Percentiles rank a stretch among this genome's conserved stretches.
Conservation (phyloP, 768 basidiomycete species). For the Saitozyma podzolica region DNA sequence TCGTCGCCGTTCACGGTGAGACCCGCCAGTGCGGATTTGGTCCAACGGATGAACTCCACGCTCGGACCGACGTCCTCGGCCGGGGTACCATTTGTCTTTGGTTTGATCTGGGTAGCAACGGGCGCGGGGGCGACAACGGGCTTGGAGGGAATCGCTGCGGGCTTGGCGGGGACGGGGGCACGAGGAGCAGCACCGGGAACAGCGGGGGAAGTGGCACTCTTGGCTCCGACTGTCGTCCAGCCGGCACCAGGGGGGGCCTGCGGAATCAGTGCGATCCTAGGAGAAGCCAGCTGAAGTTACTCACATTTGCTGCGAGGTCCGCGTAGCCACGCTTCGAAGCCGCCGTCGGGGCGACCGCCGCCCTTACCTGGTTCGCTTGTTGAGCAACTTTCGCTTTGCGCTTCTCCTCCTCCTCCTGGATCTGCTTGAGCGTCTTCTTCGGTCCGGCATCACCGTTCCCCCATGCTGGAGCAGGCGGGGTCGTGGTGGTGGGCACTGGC, state of each 20-base stretch:
- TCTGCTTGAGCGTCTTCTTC: slow-evolving; percentile 98
- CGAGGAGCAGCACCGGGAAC: slow-evolving; percentile 32
- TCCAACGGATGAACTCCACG: slow-evolving; percentile 89
- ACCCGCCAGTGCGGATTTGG: slow-evolving; percentile 76
- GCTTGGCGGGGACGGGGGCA: slow-evolving; percentile 45
- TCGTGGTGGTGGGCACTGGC: slow-evolving; percentile 35
- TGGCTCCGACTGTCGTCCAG: slow-evolving; percentile 85
- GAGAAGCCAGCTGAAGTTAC: slow-evolving; percentile 13
- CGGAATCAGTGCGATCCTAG: slow-evolving; percentile 13
- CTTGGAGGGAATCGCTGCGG: slow-evolving; percentile 33
- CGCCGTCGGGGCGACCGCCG: slow-evolving; percentile 53
- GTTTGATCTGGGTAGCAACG: slow-evolving; percentile 12
- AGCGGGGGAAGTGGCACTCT: slow-evolving; percentile 29
- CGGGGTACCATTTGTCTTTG: slow-evolving; percentile 56
- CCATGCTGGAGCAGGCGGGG: slow-evolving; percentile 60
- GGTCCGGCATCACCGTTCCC: slow-evolving; percentile 59
- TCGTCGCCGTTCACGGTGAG: slow-evolving; percentile 84
- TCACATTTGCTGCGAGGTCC: slow-evolving; percentile 66
- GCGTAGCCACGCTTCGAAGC: slow-evolving; percentile 70
- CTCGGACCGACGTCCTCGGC: slow-evolving; percentile 74
- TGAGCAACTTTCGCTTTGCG: slow-evolving; percentile 65
- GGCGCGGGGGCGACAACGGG: slow-evolving; percentile 44
- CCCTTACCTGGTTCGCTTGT: slow-evolving; percentile 55
- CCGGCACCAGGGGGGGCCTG: slow-evolving; percentile 55
- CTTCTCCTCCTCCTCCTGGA: slow-evolving; percentile 93